Evolutionary conservation across 352 stramenopile genomes (phyloP), one percentile per base, ranked within the genome.

Genomic region (Saprolegnia parasitica): DNA sequence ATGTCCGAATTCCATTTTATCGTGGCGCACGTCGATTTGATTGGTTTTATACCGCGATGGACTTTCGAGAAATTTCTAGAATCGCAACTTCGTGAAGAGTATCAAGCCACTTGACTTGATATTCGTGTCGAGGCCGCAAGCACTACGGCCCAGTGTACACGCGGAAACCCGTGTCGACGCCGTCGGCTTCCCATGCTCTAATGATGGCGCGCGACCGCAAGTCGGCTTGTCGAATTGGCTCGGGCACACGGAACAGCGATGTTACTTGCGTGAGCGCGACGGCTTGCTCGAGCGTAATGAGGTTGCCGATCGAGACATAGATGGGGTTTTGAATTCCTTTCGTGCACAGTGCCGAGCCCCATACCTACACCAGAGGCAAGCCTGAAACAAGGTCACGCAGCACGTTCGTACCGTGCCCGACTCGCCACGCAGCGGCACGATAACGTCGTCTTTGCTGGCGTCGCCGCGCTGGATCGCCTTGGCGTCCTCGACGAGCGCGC

Each of bases 201-300:
- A 95, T 84, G 35, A 90, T 81, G 47, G 81, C 75, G 35, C 88
- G 83, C 35, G 87, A 94, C 3, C 85, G 80, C n/a, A 95, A 65
- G 52, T 96, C 88, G 0, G 88, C 88, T 54, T 95, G 87, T 0
- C 88, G 84, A 70, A 95, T 94, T 20, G 88, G 88, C 72, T 96
- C 88, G 0, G 88, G 88, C 9, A 95, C 73, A 42, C 88, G 86
- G 54, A 83, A 93, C 58, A 74, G 52, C 9, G 79, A 88, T 57
- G 85, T 95, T 6, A 75, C 77, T 35, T 77, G 45, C 15, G 79
- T 77, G 26, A 96, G 80, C 9, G 52, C 73, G 20, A 96, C 61
- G 26, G 82, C 83, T 45, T 83, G 82, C 39, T 78, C 72, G 2
- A 96, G 76, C 8, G 81, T 91, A 10, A 95, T 20, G 60, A 75